A percentile compares a stretch with the other conserved stretches of the same genome.
Conservation (phyloP, 176 grass and related monocot species). For the sorghum (Sorghum bicolor) region DNA sequence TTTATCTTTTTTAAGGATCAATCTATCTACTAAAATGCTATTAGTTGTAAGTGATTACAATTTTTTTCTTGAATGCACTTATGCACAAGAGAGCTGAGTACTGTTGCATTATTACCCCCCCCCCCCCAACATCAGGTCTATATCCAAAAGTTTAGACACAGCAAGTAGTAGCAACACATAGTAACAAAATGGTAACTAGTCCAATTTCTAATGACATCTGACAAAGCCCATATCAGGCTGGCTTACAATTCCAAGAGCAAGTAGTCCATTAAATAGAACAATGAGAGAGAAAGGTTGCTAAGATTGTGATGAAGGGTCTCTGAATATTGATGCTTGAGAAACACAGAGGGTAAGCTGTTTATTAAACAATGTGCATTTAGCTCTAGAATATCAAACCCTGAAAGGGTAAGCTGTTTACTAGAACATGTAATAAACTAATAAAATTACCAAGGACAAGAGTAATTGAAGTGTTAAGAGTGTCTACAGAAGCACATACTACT, state of each 20-base stretch:
- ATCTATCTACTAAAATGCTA: not conserved
- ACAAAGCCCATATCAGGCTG: not conserved
- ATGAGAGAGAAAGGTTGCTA: not conserved
- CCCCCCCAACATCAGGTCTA: not conserved
- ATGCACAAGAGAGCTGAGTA: not conserved
- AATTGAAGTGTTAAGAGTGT: not conserved
- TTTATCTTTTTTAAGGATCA: not conserved
- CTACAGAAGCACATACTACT: not conserved
- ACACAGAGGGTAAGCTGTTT: not conserved
- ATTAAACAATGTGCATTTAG: not conserved
- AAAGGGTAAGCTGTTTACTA: not conserved
- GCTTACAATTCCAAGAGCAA: not conserved
- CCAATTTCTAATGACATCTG: constrained; percentile 18
- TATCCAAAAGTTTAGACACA: constrained; percentile 1
- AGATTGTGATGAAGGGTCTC: not conserved
- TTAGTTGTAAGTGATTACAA: not conserved
- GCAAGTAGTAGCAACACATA: not conserved
- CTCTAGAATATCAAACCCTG: not conserved
- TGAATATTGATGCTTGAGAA: not conserved
- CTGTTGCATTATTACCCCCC: not conserved
- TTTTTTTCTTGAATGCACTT: not conserved
- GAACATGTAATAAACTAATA: not conserved
- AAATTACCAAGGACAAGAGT: not conserved
- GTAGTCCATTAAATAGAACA: not conserved
- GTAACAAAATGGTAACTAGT: not conserved